Evolutionary conservation across 1,284 basidiomycete species (phyloP), one percentile per base, ranked within the genome.

Genomic region (Sanguinoderma infundibulare): DNA sequence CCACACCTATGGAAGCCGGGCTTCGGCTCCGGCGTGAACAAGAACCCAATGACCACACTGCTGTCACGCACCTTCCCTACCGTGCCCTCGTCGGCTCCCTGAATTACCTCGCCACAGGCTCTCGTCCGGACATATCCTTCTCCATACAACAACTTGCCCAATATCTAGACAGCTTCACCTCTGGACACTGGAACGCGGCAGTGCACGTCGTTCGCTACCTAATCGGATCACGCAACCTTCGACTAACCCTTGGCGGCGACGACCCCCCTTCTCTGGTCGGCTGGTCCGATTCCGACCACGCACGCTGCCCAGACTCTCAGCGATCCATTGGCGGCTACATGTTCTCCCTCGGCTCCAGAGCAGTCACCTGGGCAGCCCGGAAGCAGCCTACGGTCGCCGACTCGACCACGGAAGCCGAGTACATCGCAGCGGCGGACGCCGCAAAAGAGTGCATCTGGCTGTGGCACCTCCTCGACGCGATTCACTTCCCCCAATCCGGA

Each of bases 201-300:
- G 62, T 69, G 22, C 70, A 59, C 7, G 56, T 70, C 39, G 49
- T 73, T 0, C 64, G 67, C 10, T 76, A 74, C 60, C 59, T 75
- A 15, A 69, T 68, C 30, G 70, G 67, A 5, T 73, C 69, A 35
- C 56, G 60, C 3, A 20, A 34, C 26, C 42, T 57, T 12, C 5
- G 47, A 0, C 62, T 68, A 58, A 0, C 52, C n/a, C 62, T 69
- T 12, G 66, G 67, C 6, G 73, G 74, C 4, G 35, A 26, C 2
- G 46, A 55, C 5, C 46, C 38, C 2, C 44, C 57, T 6, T 32
- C 3, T n/a, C 68, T 83, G 0, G 17, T 70, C 9, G 80, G 77
- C 0, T 84, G 72, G 64, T 72, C 75, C 0, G 81, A 85, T 64
- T 74, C 80, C 0, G 77, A 66, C 55, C 55, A 52, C 26, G 67